Conservation (phyloP, 805 yeast species). For the Suhomyces pyralidae region DNA sequence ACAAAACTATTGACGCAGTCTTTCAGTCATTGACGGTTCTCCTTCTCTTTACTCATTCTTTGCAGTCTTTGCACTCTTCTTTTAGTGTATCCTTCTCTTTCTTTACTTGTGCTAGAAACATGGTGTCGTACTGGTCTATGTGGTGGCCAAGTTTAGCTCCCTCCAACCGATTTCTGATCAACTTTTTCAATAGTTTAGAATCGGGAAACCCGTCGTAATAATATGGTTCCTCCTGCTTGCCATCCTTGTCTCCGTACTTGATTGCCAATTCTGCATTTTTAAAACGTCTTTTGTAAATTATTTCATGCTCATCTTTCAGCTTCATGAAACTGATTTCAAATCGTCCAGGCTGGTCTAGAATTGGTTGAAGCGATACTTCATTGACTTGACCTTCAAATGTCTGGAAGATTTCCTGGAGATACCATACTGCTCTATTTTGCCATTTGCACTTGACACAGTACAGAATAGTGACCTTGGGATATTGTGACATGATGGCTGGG, state of each 20-base stretch:
- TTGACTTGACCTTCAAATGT: constrained; percentile 65
- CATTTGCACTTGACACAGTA: constrained; percentile 86
- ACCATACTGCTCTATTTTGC: constrained; percentile 88
- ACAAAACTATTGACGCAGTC: too few species aligned
- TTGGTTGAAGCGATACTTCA: constrained; percentile 23
- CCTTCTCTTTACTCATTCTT: not conserved
- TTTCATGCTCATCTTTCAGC: constrained; percentile 3
- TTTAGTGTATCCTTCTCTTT: not conserved
- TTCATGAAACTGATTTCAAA: constrained; percentile 12
- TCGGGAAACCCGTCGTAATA: constrained; percentile 80
- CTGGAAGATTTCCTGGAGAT: constrained; percentile 77
- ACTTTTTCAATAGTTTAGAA: constrained; percentile 69
- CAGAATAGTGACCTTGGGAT: constrained; percentile 64
- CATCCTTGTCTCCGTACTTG: constrained; percentile 14
- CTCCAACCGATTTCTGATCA: constrained; percentile 56
- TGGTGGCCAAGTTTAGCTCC: constrained; percentile 70
- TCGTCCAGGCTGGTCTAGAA: constrained; percentile 21
- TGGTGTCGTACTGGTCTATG: constrained; percentile 40
- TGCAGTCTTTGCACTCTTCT: not conserved
- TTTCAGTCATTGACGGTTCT: not conserved
- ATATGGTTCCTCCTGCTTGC: constrained; percentile 23
- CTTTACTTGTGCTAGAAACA: not conserved
- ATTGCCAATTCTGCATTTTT: constrained; percentile 28
- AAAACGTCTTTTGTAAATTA: constrained; percentile 57
- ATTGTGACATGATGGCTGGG: constrained; percentile 14